Evolutionary conservation across 2,329 filamentous ascomycete species (phyloP), one percentile per base, ranked within the genome.

Genomic region (Ophiocordyceps camponoti-leonardi): DNA sequence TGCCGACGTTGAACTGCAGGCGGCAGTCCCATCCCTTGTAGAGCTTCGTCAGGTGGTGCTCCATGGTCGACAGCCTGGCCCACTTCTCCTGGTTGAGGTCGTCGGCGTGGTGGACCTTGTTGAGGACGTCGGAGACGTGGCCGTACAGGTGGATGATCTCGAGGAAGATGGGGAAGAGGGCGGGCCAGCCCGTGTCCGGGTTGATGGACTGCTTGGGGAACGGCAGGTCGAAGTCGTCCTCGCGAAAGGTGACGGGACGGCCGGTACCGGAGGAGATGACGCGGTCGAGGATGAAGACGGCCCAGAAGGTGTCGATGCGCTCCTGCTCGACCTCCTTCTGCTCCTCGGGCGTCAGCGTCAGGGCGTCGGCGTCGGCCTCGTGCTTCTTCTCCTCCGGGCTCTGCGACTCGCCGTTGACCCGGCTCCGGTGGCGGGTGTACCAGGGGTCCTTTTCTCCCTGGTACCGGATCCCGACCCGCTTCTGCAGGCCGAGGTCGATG

Each of bases 261-360:
- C 87, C 87, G 0, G 86, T 92, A 0, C 86, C 86, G 0, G 84
- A 90, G 0, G 86, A 93, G 23, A 94, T 90, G 49, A 90, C 81
- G 19, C 86, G 74, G 55, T 94, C 86, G 1, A 94, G 72, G 51
- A 93, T 81, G 59, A 93, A 93, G 12, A 94, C 82, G 4, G 85
- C 81, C 86, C 86, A 94, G 52, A 94, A 87, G 0, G 86, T 90
- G 54, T 94, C 85, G 41, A 86, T 79, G 16, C 85, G 76, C 56
- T 93, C 86, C 50, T 86, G 78, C 53, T 93, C 86, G 4, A 84
- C 74, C 54, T 75, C 81, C 50, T 66, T 72, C 59, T 73, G 76
- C 54, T 80, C 78, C 45, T 64, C 59, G 33, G 33, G 33, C 14
- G 33, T 37, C 1, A 61, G 67, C 47, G 59, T 72, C 49, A 62